A percentile compares a stretch with the other conserved stretches of the same genome.
Evolutionary conservation across 345 rosid species (phyloP).

Genomic region (Populus euphratica): DNA sequence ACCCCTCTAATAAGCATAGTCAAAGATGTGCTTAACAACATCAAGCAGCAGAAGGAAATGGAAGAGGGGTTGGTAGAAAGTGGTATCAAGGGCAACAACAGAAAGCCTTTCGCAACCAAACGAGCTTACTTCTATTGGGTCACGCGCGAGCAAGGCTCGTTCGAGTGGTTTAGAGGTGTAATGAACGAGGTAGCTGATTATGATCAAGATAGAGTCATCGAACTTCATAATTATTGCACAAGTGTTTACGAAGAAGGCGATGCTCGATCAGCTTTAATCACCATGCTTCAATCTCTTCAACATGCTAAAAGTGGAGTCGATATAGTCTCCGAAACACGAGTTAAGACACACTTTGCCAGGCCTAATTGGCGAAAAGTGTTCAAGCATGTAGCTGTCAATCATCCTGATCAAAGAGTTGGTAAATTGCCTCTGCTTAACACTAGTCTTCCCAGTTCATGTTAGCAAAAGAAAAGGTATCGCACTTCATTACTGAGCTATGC

Average conservation of each 20-base stretch:
- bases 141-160: slow-evolving; percentile 77
- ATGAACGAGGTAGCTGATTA: slow-evolving; percentile 77
- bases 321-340: slow-evolving; percentile 60
- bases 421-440: slow-evolving; percentile 5
- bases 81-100: slow-evolving; percentile 19
- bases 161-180: slow-evolving; percentile 71
- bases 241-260: slow-evolving; percentile 83
- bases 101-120: slow-evolving; percentile 48
- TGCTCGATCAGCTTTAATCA: slow-evolving; percentile 72
- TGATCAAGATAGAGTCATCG: slow-evolving; percentile 54
- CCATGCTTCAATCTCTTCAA: slow-evolving; percentile 74
- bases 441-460: background rate
- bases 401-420: slow-evolving; percentile 62
- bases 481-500: background rate
- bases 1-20: slow-evolving; percentile 78
- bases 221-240: slow-evolving; percentile 67
- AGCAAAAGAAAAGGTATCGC: too few species aligned
- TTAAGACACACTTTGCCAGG: slow-evolving; percentile 62
- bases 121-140: slow-evolving; percentile 83
- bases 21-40: slow-evolving; percentile 73
- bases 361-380: slow-evolving; percentile 68
- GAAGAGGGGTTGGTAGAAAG: slow-evolving; percentile 34
- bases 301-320: slow-evolving; percentile 73
- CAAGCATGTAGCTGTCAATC: slow-evolving; percentile 63
- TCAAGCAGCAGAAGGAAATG: slow-evolving; percentile 50